These are phyloP conservation scores for Colletotrichum eremochloae DNA, from an alignment of 2,329 filamentous ascomycete species.

Conservation along the genomic window DNA sequence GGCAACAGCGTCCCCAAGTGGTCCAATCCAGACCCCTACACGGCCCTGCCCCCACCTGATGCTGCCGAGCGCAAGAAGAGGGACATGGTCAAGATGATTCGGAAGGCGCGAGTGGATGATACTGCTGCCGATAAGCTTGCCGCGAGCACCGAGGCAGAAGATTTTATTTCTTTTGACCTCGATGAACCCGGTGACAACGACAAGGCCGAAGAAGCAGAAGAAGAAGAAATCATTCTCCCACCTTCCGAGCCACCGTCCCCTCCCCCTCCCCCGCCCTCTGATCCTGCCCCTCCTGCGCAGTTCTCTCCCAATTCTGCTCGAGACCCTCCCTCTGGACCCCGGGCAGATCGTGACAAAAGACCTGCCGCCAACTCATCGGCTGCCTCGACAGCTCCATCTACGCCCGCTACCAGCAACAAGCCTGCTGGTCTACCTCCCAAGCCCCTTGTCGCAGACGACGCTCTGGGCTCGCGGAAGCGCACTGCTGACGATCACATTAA, in stretches of 20 bases:
- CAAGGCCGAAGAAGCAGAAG: conserved; percentile 51
- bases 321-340: conserved; percentile 27
- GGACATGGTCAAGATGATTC: conserved; percentile 91
- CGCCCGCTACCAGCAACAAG: conserved; percentile 45
- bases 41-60: conserved; percentile 83
- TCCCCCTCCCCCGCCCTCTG: conserved; percentile 29
- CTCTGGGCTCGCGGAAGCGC: conserved; percentile 79
- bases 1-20: conserved; percentile 76
- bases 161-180: conserved; percentile 91
- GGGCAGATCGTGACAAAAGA: neutral
- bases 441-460: conserved; percentile 51
- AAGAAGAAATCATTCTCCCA: conserved; percentile 45
- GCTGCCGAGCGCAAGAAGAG: conserved; percentile 76
- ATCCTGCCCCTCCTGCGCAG: conserved; percentile 18
- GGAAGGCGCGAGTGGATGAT: conserved; percentile 82
- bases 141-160: conserved; percentile 72
- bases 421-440: conserved; percentile 45
- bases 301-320: neutral
- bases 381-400: conserved; percentile 41
- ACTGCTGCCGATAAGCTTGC: conserved; percentile 59
- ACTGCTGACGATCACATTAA: conserved; percentile 79
- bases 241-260: conserved; percentile 34
- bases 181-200: conserved; percentile 63
- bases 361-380: conserved; percentile 41
- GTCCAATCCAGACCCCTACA: conserved; percentile 97